Base-by-base conservation (phyloP, 768 basidiomycete genomes). In the Saitozyma podzolica region DNA sequence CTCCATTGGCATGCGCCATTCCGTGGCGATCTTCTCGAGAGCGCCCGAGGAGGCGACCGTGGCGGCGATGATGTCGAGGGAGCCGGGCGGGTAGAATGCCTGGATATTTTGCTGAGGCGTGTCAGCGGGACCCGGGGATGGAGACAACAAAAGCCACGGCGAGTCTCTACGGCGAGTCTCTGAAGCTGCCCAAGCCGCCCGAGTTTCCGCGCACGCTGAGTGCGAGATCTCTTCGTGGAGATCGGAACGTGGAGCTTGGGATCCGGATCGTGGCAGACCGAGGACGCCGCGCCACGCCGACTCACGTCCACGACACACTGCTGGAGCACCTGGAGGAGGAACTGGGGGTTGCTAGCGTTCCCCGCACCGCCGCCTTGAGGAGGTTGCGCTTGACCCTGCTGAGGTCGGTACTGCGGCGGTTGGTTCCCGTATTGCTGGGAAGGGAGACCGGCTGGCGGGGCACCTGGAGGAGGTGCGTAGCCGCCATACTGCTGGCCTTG, bases 21-120 rank as follows among this genome's bases (percentile, higher is more conserved):
- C 74, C 1, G 64, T n/a, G n/a, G 78, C 78, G 58, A 83, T 70
- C 59, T 66, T 68, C 11, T 68, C 61, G 10, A 83, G 63, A 0
- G 78, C 77, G 47, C 80, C 80, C 5, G 74, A 74, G 13, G 63
- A 58, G 1, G 79, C 79, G 60, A 83, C 78, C 56, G 70, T 68
- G 51, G 77, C 68, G 0, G 82, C 81, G 66, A 83, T 78, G 14
- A 64, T 68, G 40, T 79, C 76, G 50, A 83, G 75, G 0, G 66
- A 68, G 0, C 80, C 80, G 1, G 78, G 80, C n/a, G 81, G 81
- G 72, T 79, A 83, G 73, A 83, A 83, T 6, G 79, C 74, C 43
- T 68, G 65, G 54, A 82, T 63, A 37, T 79, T 77, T 80, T 82
- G 80, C 71, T 80, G 57, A 17, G 41, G 17, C 29, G 20, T 40